These are phyloP conservation scores for Candida sphagnicola DNA, from an alignment of 805 yeast genomes.

Conservation along the genomic window DNA sequence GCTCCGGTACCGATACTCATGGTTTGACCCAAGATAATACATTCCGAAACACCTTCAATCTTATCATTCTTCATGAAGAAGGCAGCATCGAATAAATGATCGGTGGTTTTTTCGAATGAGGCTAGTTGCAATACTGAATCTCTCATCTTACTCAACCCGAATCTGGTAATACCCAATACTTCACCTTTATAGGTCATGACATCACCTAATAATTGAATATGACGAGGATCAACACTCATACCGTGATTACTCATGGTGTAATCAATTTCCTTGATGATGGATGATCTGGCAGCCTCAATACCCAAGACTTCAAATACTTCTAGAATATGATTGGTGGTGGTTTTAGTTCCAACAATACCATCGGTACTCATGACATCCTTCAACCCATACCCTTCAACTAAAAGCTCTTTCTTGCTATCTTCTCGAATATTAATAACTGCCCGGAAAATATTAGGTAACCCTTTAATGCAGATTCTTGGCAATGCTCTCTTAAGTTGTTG, in stretches of 20 bases:
- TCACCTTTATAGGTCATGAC: conserved; percentile 99
- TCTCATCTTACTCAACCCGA: conserved; percentile 97
- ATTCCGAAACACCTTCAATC: conserved; percentile 96
- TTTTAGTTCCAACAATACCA: conserved; percentile 86
- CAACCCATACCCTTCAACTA: conserved; percentile 97
- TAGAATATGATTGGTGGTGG: conserved; percentile 86
- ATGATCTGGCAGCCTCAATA: conserved; percentile 94
- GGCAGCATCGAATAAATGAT: conserved; percentile 96
- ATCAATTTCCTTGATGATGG: conserved; percentile 91
- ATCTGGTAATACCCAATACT: conserved; percentile 95
- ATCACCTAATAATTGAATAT: conserved; percentile 93
- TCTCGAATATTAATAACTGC: conserved; percentile 94
- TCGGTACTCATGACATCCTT: conserved; percentile 96
- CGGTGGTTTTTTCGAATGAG: conserved; percentile 96
- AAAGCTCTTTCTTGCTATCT: conserved; percentile 79
- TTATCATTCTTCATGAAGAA: conserved; percentile 95
- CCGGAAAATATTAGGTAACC: conserved; percentile 84
- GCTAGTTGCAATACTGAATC: conserved; percentile 97
- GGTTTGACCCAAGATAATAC: conserved; percentile 96
- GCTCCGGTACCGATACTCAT: conserved; percentile 98
- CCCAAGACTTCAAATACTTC: conserved; percentile 90
- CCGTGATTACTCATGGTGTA: conserved; percentile 99
- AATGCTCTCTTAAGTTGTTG: conserved; percentile 83
- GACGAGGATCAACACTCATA: conserved; percentile 99
- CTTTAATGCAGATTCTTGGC: conserved; percentile 88